Base-by-base conservation (phyloP, 306 rosid species). In the Cicer judaicum region DNA sequence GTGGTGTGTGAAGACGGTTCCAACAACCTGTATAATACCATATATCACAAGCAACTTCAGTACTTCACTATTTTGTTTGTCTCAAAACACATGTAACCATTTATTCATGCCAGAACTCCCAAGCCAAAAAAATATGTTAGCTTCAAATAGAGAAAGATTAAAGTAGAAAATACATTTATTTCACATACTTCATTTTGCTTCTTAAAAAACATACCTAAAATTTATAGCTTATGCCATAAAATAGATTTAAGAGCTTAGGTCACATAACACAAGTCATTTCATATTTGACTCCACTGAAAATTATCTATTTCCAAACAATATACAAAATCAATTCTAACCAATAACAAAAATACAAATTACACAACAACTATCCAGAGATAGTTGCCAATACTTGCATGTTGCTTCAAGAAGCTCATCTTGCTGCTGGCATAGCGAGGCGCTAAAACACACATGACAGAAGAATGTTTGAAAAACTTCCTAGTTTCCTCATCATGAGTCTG, bases 401-500 rank as follows among this genome's bases (percentile, higher is more conserved):
- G 96, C 79, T 90, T 90, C 70, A 95, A 47, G 78, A 72, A 70
- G 79, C 99, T 80, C 77, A 89, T 52, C 87, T 90, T 95, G 79
- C 85, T 82, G 81, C 99, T 95, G 14, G 87, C 88, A 44, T 92
- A 87, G 54, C 99, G 90, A 78, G 99, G 90, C 13, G 93, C 82
- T 60, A 94, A 77, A 75, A 92, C 93, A 80, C 96, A 95, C 71
- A 64, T 92, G 13, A 95, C 99, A 50, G 98, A 95, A 10, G 99
- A 95, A 84, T 90, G 93, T 74, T 89, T 95, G 83, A 95, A 95
- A 83, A 95, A 92, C 72, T 82, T 90, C 70, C 12, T 72, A 7
- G 97, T 92, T 70, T 95, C 98, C 73, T 95, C 98, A 73, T 95
- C 99, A 75, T 92, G 99, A 5, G 99, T 95, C 75, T 43, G 78